These are phyloP conservation scores for Tarenaya hassleriana DNA, from an alignment of 345 rosid species.

Conservation along the genomic window DNA sequence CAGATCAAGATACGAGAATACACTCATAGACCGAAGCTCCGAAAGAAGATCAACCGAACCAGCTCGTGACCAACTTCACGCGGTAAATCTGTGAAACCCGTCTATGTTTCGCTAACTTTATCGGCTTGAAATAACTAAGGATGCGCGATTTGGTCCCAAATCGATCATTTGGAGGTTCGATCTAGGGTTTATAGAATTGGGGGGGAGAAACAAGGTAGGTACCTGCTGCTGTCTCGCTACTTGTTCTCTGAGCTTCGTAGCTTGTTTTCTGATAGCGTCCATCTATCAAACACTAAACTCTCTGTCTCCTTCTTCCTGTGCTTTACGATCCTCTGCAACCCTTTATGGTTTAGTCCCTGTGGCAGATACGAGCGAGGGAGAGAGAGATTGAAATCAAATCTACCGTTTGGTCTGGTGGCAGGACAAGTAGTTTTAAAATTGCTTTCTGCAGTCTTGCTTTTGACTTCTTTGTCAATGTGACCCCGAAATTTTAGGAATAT, in stretches of 20 bases:
- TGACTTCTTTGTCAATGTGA: neutral
- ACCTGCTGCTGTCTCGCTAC: conserved; percentile 88
- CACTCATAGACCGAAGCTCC: too few relatives aligned
- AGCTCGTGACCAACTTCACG: too few relatives aligned
- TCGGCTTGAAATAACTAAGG: neutral
- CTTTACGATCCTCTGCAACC: conserved; percentile 1
- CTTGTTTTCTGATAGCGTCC: conserved; percentile 80
- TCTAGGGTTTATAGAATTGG: conserved; percentile 4
- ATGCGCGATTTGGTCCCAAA: neutral
- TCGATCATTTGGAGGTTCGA: neutral
- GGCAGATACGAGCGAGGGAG: conserved; percentile 9
- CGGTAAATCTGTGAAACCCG: too few relatives aligned
- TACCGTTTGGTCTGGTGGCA: conserved; percentile 22
- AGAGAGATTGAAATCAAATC: conserved; percentile 20
- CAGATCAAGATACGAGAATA: too few relatives aligned
- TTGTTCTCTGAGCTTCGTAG: conserved; percentile 70
- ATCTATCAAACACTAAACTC: conserved; percentile 27
- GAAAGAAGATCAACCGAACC: too few relatives aligned
- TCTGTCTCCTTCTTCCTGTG: conserved; percentile 1
- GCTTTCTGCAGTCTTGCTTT: neutral
- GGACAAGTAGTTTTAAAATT: neutral
- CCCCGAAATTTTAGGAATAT: neutral
- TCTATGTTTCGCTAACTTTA: too few relatives aligned
- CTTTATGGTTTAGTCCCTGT: conserved; percentile 3
- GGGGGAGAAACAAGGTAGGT: neutral